These are phyloP conservation scores for Rhodosporidiobolus odoratus DNA, from an alignment of 768 basidiomycete species.

Conservation along the genomic window DNA sequence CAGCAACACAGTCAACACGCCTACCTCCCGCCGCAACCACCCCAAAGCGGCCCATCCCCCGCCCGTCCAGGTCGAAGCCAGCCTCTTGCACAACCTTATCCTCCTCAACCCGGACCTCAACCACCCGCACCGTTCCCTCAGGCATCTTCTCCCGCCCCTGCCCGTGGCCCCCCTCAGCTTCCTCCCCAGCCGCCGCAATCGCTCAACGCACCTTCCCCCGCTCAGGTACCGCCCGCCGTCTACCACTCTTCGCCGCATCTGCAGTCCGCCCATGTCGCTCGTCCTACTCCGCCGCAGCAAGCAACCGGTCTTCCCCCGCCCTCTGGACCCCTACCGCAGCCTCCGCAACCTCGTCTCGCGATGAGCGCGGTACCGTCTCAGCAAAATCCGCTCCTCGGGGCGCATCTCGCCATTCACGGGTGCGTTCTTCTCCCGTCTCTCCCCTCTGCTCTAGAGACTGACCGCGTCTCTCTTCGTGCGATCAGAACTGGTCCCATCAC, in stretches of 20 bases:
- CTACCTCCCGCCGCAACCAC: not conserved
- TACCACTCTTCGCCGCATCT: not conserved
- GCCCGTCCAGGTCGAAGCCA: too few relatives aligned
- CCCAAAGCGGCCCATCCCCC: not conserved
- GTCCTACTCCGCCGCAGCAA: not conserved
- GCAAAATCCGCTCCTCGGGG: slow-evolving; percentile 7
- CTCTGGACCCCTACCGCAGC: not conserved
- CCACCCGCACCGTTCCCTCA: too few relatives aligned
- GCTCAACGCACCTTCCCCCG: too few relatives aligned
- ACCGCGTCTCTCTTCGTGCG: too few relatives aligned
- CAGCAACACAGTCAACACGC: too few relatives aligned
- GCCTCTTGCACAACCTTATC: too few relatives aligned
- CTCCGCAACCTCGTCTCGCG: not conserved
- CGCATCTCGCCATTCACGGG: slow-evolving; percentile 25
- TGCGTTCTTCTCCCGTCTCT: not conserved
- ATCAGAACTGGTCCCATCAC: slow-evolving; percentile 34
- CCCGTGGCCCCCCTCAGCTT: too few relatives aligned
- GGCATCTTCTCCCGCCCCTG: too few relatives aligned
- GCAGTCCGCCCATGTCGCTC: too few relatives aligned
- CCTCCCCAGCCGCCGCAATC: not conserved
- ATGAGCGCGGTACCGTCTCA: not conserved
- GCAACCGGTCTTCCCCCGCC: not conserved
- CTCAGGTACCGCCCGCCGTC: not conserved
- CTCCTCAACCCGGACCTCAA: too few relatives aligned
- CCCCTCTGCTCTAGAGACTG: not conserved